Evolutionary conservation across 768 basidiomycete genomes (phyloP).

Genomic region (Suillus subluteus): DNA sequence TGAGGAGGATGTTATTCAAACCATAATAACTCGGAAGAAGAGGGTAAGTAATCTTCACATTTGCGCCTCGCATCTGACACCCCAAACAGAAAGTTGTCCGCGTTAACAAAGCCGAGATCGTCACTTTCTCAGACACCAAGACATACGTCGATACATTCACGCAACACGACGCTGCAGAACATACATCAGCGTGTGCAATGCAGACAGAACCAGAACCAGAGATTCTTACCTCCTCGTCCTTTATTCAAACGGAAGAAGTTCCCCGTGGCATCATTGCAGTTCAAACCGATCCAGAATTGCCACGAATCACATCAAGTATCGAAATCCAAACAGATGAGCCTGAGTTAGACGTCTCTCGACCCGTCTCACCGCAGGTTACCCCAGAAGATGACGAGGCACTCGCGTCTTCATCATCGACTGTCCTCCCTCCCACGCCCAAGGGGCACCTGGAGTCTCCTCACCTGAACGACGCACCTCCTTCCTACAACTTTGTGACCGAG

Average conservation of each 20-base stretch:
- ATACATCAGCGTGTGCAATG: slow-evolving; percentile 46
- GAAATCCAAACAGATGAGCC: slow-evolving; percentile 64
- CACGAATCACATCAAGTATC: slow-evolving; percentile 47
- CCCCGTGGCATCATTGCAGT: slow-evolving; percentile 28
- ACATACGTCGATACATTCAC: slow-evolving; percentile 78
- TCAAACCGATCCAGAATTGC: slow-evolving; percentile 44
- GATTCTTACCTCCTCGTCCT: slow-evolving; percentile 47
- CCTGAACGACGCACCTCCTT: slow-evolving; percentile 66
- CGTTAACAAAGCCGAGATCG: slow-evolving; percentile 49
- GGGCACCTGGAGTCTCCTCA: slow-evolving; percentile 36
- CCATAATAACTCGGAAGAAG: slow-evolving; percentile 86
- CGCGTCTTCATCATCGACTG: slow-evolving; percentile 75
- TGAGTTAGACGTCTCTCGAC: slow-evolving; percentile 37
- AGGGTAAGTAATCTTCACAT: slow-evolving; percentile 48
- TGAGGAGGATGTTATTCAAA: slow-evolving; percentile 71
- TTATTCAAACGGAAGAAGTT: slow-evolving; percentile 58
- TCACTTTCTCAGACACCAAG: slow-evolving; percentile 59
- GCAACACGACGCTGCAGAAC: slow-evolving; percentile 66
- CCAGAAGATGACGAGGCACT: slow-evolving; percentile 54
- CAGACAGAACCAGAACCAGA: slow-evolving; percentile 70
- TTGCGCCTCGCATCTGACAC: slow-evolving; percentile 14
- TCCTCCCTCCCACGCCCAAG: slow-evolving; percentile 72
- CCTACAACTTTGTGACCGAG: slow-evolving; percentile 65
- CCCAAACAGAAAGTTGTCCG: slow-evolving; percentile 66
- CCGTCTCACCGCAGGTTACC: slow-evolving; percentile 43